These are phyloP conservation scores for Basidiobolus meristosporus DNA, from an alignment of 371 early-diverging fungal species.

Conservation along the genomic window DNA sequence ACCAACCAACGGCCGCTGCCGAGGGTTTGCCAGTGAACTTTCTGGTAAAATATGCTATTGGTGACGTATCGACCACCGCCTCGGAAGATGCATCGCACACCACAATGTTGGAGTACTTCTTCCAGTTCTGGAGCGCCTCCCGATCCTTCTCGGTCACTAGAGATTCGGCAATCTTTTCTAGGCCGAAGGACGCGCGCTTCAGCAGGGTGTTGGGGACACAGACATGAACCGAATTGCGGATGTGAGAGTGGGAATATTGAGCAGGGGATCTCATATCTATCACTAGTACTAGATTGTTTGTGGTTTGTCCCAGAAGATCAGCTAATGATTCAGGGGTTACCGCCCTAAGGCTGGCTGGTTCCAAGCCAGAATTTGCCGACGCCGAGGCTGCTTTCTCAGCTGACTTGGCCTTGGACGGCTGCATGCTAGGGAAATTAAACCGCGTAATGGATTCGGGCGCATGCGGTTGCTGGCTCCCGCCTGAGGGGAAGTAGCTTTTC, in stretches of 20 bases:
- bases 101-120: conserved; percentile 18
- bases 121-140: conserved; percentile 17
- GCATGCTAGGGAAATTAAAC: no score
- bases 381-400: no score
- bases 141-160: conserved; percentile 22
- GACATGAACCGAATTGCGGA: conserved; percentile 23
- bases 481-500: no score
- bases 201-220: conserved; percentile 33
- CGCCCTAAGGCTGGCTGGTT: no score
- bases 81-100: conserved; percentile 27
- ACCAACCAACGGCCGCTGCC: no score
- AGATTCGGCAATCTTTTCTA: conserved; percentile 28
- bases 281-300: conserved; percentile 8
- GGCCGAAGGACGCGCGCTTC: conserved; percentile 27
- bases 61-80: conserved; percentile 15
- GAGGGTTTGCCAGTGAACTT: not conserved
- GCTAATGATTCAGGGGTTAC: no score
- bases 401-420: no score
- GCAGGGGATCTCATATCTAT: conserved; percentile 32
- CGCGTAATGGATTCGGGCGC: no score
- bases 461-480: no score
- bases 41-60: conserved; percentile 6
- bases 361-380: no score
- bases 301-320: no score
- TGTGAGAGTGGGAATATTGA: conserved; percentile 18